Evolutionary conservation across 139 green algal genomes (phyloP).

Genomic region (Chlamydomonas sphaeroides): DNA sequence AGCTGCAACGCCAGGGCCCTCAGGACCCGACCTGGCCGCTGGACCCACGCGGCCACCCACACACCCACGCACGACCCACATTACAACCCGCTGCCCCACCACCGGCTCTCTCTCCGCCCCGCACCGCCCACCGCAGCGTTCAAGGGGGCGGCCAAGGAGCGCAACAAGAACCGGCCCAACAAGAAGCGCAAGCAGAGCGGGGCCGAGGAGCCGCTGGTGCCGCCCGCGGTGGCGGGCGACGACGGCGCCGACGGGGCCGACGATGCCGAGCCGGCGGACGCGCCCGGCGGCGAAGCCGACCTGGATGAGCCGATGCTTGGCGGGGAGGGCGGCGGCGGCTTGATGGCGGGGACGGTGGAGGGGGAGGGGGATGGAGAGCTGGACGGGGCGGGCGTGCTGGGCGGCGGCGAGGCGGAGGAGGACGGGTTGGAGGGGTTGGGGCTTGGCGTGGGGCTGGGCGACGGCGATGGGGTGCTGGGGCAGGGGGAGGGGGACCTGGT

Average conservation of each 20-base stretch:
- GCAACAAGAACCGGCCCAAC: conserved; percentile 27
- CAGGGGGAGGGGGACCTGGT: conserved; percentile 5
- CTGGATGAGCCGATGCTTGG: too few species aligned
- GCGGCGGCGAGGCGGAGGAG: neutral
- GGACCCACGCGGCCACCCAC: too few species aligned
- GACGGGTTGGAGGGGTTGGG: conserved; percentile 10
- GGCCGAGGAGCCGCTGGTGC: neutral
- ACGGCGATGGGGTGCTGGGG: neutral
- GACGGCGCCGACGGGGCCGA: neutral
- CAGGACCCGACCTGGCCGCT: too few species aligned
- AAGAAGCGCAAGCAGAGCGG: conserved; percentile 31
- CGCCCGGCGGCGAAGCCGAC: neutral
- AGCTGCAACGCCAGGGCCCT: too few species aligned
- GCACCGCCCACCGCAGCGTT: neutral
- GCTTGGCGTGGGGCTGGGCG: neutral
- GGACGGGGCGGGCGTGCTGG: neutral
- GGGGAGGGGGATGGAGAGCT: too few species aligned
- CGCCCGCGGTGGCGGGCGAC: neutral
- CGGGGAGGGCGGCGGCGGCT: too few species aligned
- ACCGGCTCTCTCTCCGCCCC: neutral
- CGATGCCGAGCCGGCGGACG: neutral
- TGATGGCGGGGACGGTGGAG: conserved; percentile 3
- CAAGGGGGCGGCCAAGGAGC: conserved; percentile 26
- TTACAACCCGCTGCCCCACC: neutral
- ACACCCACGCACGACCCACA: too few species aligned